Base-by-base conservation (phyloP, 2,329 filamentous ascomycete genomes). In the Aspergillus latus region DNA sequence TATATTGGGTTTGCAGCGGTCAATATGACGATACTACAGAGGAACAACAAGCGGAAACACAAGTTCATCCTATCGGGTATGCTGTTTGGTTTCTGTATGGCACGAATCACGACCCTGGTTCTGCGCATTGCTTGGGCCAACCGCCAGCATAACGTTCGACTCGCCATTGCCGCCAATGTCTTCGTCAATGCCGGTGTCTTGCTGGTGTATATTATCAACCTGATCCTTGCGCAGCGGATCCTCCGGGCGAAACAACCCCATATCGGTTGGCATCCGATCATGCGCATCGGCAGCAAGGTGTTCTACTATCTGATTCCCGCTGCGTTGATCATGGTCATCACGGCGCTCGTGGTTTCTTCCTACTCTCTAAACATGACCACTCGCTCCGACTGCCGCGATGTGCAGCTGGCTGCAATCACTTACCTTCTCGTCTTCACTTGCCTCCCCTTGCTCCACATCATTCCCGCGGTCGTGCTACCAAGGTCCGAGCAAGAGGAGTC, bases 211-310 rank as follows among this genome's bases (percentile, higher is more conserved):
- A 75, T 93, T 65, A 77, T 91, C 72, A 94, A 96, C 74, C 74
- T 95, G 42, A 76, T 94, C 66, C 89, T 92, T 68, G 75, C 87
- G 0, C 89, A 92, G 72, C 85, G 91, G 44, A 80, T 96, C 28
- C 72, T 94, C 15, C 83, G 91, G 52, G 88, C 88, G 4, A 83
- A 84, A 46, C 88, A 92, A 66, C 89, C 90, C 0, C 68, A 71
- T 2, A 69, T 90, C 32, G 90, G 89, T 57, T 93, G 90, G 89
- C 80, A 83, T 59, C 78, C 74, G 26, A 64, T 73, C 1, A 77
- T 84, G 26, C 78, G 77, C 2, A 61, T 77, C 16, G 54, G 72
- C 28, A 88, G 92, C 71, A 82, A 80, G 58, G 66, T 78, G 29
- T 70, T 90, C 26, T 86, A 86, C 69, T 75, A 76, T 34, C 72